Evolutionary conservation across 2,329 filamentous ascomycete species (phyloP).

Genomic region (Zymoseptoria passerinii): DNA sequence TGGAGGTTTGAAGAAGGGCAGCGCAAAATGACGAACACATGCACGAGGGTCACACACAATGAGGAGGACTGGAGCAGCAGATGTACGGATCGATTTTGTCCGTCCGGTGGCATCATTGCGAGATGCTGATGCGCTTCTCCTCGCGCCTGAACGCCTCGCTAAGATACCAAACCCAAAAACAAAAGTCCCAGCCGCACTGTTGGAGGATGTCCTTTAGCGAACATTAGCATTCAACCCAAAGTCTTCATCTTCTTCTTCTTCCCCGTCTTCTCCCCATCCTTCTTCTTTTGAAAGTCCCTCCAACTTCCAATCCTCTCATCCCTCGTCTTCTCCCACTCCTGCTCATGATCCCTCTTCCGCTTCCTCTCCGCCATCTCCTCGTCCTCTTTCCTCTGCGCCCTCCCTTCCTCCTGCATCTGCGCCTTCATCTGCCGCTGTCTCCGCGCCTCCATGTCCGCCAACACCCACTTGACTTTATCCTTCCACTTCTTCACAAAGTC

Average conservation of each 20-base stretch:
- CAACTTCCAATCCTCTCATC: constrained; percentile 90
- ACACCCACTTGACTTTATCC: constrained; percentile 78
- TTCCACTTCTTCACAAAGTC: constrained; percentile 81
- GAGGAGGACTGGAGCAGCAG: neutral
- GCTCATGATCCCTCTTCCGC: constrained; percentile 71
- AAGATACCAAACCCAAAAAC: neutral
- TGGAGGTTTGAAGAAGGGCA: neutral
- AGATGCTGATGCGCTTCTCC: neutral
- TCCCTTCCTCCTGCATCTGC: constrained; percentile 91
- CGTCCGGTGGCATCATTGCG: too few relatives aligned
- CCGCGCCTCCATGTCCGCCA: constrained; percentile 86
- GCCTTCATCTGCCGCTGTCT: constrained; percentile 79
- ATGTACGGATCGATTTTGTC: neutral
- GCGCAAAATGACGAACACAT: neutral
- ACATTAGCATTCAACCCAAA: constrained; percentile 34
- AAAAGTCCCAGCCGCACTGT: neutral
- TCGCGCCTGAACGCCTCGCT: neutral
- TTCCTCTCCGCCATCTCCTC: constrained; percentile 63
- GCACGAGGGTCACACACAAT: neutral
- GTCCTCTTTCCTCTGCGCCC: constrained; percentile 77
- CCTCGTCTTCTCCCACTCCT: constrained; percentile 88
- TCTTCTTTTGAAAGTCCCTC: constrained; percentile 75
- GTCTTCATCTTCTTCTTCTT: constrained; percentile 48
- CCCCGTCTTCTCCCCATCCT: constrained; percentile 32
- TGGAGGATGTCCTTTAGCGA: too few relatives aligned